phyloP scores from a whole-genome alignment of 371 early-diverging fungal species.

The Rhizopus sp. region DNA sequence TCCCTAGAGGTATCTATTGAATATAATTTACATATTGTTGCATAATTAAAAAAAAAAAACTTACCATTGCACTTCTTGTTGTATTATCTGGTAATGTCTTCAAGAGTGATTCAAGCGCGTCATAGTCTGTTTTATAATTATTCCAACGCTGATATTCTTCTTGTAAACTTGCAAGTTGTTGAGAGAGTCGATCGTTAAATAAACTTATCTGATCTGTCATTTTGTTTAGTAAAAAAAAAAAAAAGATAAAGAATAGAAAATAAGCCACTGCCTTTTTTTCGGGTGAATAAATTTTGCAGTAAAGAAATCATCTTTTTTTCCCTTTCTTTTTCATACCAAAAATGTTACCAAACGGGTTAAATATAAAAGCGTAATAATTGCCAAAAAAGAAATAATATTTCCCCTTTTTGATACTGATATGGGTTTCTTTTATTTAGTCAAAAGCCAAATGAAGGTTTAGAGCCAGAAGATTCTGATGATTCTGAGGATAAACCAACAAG shows the following conservation, averaged over 20 bases:
- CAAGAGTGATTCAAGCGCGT: conserved; percentile 54
- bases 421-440: conserved; percentile 11
- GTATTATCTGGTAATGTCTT: conserved; percentile 54
- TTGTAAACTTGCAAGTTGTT: conserved; percentile 19
- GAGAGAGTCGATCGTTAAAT: conserved; percentile 14
- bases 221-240: background rate
- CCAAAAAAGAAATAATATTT: background rate
- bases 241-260: conserved; percentile 2
- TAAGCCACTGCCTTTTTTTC: background rate
- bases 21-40: background rate
- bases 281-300: background rate
- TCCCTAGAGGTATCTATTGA: conserved; percentile 75
- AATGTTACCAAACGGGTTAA: background rate
- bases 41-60: conserved; percentile 5
- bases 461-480: conserved; percentile 51
- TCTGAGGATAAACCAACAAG: conserved; percentile 53
- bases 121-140: conserved; percentile 58
- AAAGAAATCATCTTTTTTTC: background rate
- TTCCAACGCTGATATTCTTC: conserved; percentile 26
- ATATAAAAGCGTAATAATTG: conserved; percentile 2
- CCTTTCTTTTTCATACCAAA: background rate
- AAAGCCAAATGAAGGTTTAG: conserved; percentile 22
- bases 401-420: background rate
- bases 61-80: conserved; percentile 57
- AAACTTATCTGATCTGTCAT: conserved; percentile 16